A percentile compares a stretch with the other conserved stretches of the same genome.
Evolutionary conservation across 805 yeast species (phyloP).

Genomic region (Brettanomyces bruxellensis): DNA sequence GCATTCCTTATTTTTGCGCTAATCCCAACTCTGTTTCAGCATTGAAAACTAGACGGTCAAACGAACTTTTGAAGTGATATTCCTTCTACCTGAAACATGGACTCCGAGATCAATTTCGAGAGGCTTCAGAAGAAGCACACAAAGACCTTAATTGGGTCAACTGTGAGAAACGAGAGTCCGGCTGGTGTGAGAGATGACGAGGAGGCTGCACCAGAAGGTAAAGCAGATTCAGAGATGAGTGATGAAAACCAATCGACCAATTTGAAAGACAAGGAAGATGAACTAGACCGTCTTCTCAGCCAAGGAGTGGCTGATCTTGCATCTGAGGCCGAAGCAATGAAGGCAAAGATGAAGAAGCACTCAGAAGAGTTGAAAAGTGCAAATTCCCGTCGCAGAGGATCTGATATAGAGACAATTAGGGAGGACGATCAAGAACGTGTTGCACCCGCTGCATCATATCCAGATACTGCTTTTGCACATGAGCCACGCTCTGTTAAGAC

Average conservation of each 20-base stretch:
- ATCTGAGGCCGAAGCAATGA: not conserved
- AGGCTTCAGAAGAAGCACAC: constrained; percentile 36
- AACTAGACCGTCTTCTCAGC: constrained; percentile 33
- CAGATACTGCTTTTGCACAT: not conserved
- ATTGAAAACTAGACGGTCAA: not conserved
- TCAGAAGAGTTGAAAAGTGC: not conserved
- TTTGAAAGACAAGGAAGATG: constrained; percentile 45
- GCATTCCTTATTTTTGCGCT: not conserved
- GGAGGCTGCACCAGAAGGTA: not conserved
- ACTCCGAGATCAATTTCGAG: constrained; percentile 44
- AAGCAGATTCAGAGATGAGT: constrained; percentile 33
- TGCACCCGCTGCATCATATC: not conserved
- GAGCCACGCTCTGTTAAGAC: not conserved
- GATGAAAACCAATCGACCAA: constrained; percentile 46
- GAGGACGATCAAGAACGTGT: not conserved
- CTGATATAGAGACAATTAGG: not conserved
- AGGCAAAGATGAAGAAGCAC: not conserved
- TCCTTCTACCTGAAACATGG: constrained; percentile 25
- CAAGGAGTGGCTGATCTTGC: constrained; percentile 11
- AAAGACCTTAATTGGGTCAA: constrained; percentile 47
- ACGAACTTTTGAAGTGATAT: no score
- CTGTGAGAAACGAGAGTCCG: constrained; percentile 25
- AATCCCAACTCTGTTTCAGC: not conserved
- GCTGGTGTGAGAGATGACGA: constrained; percentile 11
- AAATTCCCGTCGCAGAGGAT: not conserved